These are phyloP conservation scores for Fusarium sp. DNA, from an alignment of 2,329 filamentous ascomycete species.

Conservation along the genomic window DNA sequence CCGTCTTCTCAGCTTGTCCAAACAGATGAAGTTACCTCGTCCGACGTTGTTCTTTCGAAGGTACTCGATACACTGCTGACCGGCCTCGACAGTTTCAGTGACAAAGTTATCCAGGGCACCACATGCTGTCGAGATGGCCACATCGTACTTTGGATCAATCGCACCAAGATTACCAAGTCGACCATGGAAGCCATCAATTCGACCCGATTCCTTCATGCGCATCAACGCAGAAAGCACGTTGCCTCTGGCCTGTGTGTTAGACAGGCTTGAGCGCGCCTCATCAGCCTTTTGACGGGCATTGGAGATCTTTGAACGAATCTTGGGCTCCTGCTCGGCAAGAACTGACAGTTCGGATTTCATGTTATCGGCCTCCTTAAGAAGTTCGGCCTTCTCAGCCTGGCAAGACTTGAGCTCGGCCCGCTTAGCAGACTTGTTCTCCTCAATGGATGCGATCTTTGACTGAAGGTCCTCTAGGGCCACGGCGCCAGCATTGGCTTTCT, in stretches of 20 bases:
- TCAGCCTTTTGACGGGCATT: slow-evolving; percentile 94
- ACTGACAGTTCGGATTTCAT: slow-evolving; percentile 79
- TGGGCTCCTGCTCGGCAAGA: slow-evolving; percentile 81
- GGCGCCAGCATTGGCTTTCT: slow-evolving; percentile 88
- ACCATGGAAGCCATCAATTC: slow-evolving; percentile 97
- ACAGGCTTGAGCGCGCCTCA: slow-evolving; percentile 90
- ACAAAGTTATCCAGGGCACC: slow-evolving; percentile 94
- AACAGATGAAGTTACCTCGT: slow-evolving; percentile 94
- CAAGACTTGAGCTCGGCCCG: slow-evolving; percentile 79
- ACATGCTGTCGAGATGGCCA: slow-evolving; percentile 98
- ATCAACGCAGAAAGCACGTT: slow-evolving; percentile 92
- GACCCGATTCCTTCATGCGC: slow-evolving; percentile 93
- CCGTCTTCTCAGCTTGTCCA: slow-evolving; percentile 84
- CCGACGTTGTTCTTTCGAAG: slow-evolving; percentile 97
- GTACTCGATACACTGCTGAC: slow-evolving; percentile 98
- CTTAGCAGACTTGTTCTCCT: slow-evolving; percentile 78
- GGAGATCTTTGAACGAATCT: slow-evolving; percentile 85
- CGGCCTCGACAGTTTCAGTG: slow-evolving; percentile 93
- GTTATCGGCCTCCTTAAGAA: slow-evolving; percentile 80
- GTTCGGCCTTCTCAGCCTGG: slow-evolving; percentile 75
- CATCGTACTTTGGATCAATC: slow-evolving; percentile 93
- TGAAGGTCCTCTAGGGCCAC: slow-evolving; percentile 86
- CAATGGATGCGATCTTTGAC: slow-evolving; percentile 78
- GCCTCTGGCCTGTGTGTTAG: slow-evolving; percentile 90
- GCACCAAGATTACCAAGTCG: slow-evolving; percentile 92